Conservation (phyloP, 768 basidiomycete genomes). For the Suillus lakei region DNA sequence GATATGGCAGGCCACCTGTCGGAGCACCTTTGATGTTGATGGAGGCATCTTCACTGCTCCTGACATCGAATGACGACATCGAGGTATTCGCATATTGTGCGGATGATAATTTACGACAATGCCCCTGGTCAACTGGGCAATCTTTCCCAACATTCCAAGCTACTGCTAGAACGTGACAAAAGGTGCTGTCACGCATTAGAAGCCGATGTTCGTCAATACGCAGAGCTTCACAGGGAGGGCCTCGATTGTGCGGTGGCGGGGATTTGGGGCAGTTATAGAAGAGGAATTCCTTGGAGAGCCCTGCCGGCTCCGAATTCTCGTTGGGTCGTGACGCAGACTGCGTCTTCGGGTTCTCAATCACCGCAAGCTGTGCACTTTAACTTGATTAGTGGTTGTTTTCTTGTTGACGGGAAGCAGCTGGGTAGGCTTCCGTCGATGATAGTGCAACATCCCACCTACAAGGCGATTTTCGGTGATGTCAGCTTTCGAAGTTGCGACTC, state of each 20-base stretch:
- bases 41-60: slow-evolving; percentile 10
- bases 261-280: slow-evolving; percentile 31
- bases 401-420: slow-evolving; percentile 32
- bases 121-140: slow-evolving; percentile 17
- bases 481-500: not conserved
- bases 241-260: slow-evolving; percentile 22
- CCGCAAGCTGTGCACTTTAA: slow-evolving; percentile 30
- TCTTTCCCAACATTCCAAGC: slow-evolving; percentile 14
- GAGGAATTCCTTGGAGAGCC: slow-evolving; percentile 24
- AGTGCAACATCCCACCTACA: slow-evolving; percentile 24
- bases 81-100: slow-evolving; percentile 26
- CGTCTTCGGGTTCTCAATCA: not conserved
- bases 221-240: slow-evolving; percentile 13
- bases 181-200: slow-evolving; percentile 33
- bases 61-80: slow-evolving; percentile 30
- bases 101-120: slow-evolving; percentile 32
- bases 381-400: slow-evolving; percentile 28
- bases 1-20: slow-evolving; percentile 45
- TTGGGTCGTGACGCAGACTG: slow-evolving; percentile 31
- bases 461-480: slow-evolving; percentile 27
- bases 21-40: slow-evolving; percentile 36
- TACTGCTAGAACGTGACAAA: slow-evolving; percentile 37
- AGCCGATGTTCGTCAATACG: slow-evolving; percentile 7
- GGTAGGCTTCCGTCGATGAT: slow-evolving; percentile 27
- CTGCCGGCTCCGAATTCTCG: slow-evolving; percentile 18